These are phyloP conservation scores for Debaryomyces prosopidis DNA, from an alignment of 805 yeast species.

Conservation along the genomic window DNA sequence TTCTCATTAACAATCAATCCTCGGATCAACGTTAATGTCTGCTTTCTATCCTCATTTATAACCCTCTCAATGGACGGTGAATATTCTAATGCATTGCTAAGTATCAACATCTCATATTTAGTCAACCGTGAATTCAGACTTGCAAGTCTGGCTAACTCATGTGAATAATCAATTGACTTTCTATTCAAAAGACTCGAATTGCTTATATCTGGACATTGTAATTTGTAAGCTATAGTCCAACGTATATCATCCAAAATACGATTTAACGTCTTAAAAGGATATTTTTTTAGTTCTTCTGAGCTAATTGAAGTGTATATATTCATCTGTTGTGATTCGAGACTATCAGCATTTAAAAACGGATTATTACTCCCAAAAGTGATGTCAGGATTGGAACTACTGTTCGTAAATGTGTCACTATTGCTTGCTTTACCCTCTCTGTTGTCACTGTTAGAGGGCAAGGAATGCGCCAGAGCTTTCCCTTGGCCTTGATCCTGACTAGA, in stretches of 20 bases:
- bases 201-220: constrained; percentile 3
- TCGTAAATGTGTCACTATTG: not conserved
- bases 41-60: constrained; percentile 14
- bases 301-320: constrained; percentile 11
- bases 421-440: not conserved
- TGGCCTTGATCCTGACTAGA: not conserved
- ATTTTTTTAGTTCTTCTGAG: constrained; percentile 8
- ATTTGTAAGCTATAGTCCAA: constrained; percentile 24
- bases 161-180: constrained; percentile 40
- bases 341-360: constrained; percentile 1
- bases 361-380: not conserved
- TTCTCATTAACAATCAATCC: constrained; percentile 29
- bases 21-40: constrained; percentile 24
- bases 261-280: constrained; percentile 63
- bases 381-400: not conserved
- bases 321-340: constrained; percentile 4
- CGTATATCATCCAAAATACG: constrained; percentile 66
- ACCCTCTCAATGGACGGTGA: constrained; percentile 31
- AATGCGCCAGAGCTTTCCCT: not conserved
- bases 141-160: constrained; percentile 15
- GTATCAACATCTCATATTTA: constrained; percentile 25
- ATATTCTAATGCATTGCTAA: constrained; percentile 35
- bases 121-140: constrained; percentile 4
- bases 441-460: not conserved
- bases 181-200: constrained; percentile 23